phyloP scores from a whole-genome alignment of 805 yeast species.

The Hanseniaspora lindneri region DNA sequence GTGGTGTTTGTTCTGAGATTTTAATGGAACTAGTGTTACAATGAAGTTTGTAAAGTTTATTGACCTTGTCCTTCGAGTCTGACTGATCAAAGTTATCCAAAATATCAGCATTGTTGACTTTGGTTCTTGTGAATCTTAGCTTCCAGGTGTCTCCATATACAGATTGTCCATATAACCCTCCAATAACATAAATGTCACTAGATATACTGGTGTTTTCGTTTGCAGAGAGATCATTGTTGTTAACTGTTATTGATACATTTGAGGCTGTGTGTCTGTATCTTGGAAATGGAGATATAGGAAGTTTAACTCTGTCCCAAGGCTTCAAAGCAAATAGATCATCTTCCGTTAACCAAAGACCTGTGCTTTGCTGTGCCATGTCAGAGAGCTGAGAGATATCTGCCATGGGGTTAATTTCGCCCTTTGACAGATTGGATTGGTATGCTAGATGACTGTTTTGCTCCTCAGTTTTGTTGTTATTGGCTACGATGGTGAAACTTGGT shows the following conservation, averaged over 20 bases:
- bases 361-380: constrained; percentile 1
- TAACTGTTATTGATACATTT: constrained; percentile 54
- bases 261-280: constrained; percentile 83
- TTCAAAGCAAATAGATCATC: constrained; percentile 12
- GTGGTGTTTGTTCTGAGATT: constrained; percentile 70
- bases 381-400: not conserved
- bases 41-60: constrained; percentile 32
- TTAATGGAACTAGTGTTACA: constrained; percentile 43
- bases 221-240: constrained; percentile 1
- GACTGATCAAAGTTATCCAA: not conserved
- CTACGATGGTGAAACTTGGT: constrained; percentile 15
- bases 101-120: constrained; percentile 1
- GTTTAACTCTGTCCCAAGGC: constrained; percentile 59
- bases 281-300: constrained; percentile 77
- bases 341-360: constrained; percentile 13
- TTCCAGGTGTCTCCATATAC: constrained; percentile 96
- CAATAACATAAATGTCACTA: constrained; percentile 74
- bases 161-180: constrained; percentile 84
- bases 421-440: not conserved
- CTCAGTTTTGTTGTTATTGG: not conserved
- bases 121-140: constrained; percentile 32
- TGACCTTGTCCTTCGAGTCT: not conserved
- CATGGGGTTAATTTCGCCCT: not conserved
- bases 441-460: not conserved
- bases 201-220: not conserved